Evolutionary conservation across 1,139 yeast species (phyloP).

Genomic region (Blastobotrys capitulatus): DNA sequence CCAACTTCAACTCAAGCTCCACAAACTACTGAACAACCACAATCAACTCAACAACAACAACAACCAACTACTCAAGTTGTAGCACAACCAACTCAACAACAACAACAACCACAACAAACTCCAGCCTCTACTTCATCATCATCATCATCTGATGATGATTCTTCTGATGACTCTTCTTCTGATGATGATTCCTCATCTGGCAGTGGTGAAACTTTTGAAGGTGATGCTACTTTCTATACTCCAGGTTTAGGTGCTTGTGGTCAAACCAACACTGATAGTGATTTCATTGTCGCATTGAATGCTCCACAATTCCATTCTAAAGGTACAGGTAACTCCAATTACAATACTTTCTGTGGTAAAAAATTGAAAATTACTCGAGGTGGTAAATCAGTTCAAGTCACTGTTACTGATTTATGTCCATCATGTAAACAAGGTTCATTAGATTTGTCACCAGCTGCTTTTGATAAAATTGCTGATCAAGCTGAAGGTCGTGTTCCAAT

Average conservation of each 20-base stretch:
- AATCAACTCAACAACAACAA: conserved; percentile 8
- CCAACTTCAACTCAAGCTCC: conserved; percentile 9
- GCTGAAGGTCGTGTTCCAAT: conserved; percentile 44
- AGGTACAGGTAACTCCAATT: conserved; percentile 34
- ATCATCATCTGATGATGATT: conserved; percentile 17
- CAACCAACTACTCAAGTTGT: background rate
- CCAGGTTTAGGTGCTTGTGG: conserved; percentile 65
- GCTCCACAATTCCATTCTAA: conserved; percentile 31
- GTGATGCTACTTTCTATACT: conserved; percentile 57
- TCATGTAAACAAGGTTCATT: conserved; percentile 45
- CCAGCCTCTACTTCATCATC: conserved; percentile 13
- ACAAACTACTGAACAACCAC: background rate
- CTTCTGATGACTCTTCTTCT: conserved; percentile 6
- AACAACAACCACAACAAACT: conserved; percentile 8
- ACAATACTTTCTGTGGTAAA: conserved; percentile 46
- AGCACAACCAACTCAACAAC: background rate
- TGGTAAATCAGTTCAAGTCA: conserved; percentile 45
- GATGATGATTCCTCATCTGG: conserved; percentile 24
- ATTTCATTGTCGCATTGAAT: conserved; percentile 42
- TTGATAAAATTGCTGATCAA: conserved; percentile 41
- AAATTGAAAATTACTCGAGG: conserved; percentile 40
- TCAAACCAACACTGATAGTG: conserved; percentile 40
- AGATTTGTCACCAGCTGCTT: conserved; percentile 50
- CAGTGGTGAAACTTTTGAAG: conserved; percentile 36
- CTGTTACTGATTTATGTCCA: conserved; percentile 50